Evolutionary conservation across 2,329 filamentous ascomycete species (phyloP), one percentile per base, ranked within the genome.

Genomic region (Fusarium caatingaense): DNA sequence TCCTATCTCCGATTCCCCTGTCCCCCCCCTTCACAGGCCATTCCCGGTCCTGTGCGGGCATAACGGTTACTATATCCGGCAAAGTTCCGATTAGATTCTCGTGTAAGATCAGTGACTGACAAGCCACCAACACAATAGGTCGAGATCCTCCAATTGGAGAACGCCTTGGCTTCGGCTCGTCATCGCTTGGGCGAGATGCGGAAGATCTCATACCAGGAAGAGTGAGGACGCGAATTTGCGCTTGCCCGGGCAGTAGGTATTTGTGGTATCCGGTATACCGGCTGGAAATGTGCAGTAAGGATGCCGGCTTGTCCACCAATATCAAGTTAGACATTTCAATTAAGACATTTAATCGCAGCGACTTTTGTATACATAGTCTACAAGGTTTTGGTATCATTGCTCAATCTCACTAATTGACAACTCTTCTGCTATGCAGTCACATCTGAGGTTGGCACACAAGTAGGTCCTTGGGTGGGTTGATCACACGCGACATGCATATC

Each of bases 121-220:
- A 72, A 73, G 64, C 68, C 64, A 66, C 54, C 63, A 60, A 76
- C 77, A 97, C 58, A 42, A 74, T 77, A 97, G 94, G 96, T 99
- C 78, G 94, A 99, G 82, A 99, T 99, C 73, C 85, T 98, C 58
- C 94, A 98, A 81, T 87, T 99, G 71, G 94, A 98, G 83, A 99
- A 98, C 77, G 83, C 89, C 28, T 87, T 99, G 41, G 86, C 90
- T 11, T 85, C 92, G 32, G 96, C 96, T 44, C 87, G 95, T 73
- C 90, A 92, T 77, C 87, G 94, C 56, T 84, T 99, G 69, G 95
- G 96, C 69, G 96, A 99, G 86, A 98, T 99, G 96, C 90, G 96
- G 79, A 98, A 98, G 88, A 93, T 97, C 68, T 95, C 92, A 8
- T 98, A 98, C 82, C 92, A 92, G 78, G 93, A 97, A 77, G 92